A percentile compares a stretch with the other conserved stretches of the same genome.
Evolutionary conservation across 1,284 basidiomycete genomes (phyloP).

Genomic region (Naganishia cerealis): DNA sequence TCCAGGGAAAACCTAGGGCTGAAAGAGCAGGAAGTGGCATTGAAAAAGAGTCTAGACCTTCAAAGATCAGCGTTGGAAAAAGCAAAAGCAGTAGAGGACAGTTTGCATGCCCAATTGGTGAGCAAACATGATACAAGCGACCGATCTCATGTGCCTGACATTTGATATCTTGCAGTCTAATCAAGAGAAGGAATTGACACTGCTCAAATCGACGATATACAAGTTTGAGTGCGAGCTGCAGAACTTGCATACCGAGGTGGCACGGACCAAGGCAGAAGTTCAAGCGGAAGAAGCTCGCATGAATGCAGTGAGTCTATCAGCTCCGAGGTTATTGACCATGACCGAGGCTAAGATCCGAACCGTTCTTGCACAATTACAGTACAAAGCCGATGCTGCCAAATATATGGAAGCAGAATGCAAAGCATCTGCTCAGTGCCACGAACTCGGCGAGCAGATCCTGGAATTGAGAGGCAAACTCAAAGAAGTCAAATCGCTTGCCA

Average conservation of each 20-base stretch:
- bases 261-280: constrained; percentile 34
- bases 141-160: background rate
- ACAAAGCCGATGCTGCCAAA: constrained; percentile 27
- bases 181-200: constrained; percentile 58
- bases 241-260: constrained; percentile 43
- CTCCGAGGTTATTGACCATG: too few species aligned
- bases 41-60: constrained; percentile 76
- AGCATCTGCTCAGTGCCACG: constrained; percentile 24
- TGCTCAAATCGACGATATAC: constrained; percentile 56
- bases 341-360: background rate
- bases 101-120: constrained; percentile 63
- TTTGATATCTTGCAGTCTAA: constrained; percentile 53
- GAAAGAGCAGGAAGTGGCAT: constrained; percentile 70
- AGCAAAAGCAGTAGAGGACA: constrained; percentile 67
- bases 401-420: constrained; percentile 26
- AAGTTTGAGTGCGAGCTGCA: constrained; percentile 55
- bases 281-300: constrained; percentile 36
- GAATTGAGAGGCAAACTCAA: constrained; percentile 39
- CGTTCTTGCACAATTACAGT: background rate
- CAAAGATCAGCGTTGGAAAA: constrained; percentile 75
- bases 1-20: constrained; percentile 70
- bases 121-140: constrained; percentile 39
- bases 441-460: constrained; percentile 32
- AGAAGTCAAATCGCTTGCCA: constrained; percentile 36
- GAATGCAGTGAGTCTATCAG: constrained; percentile 10